phyloP scores from a whole-genome alignment of 2,329 filamentous ascomycete species.

The Neofusicoccum sp. region DNA sequence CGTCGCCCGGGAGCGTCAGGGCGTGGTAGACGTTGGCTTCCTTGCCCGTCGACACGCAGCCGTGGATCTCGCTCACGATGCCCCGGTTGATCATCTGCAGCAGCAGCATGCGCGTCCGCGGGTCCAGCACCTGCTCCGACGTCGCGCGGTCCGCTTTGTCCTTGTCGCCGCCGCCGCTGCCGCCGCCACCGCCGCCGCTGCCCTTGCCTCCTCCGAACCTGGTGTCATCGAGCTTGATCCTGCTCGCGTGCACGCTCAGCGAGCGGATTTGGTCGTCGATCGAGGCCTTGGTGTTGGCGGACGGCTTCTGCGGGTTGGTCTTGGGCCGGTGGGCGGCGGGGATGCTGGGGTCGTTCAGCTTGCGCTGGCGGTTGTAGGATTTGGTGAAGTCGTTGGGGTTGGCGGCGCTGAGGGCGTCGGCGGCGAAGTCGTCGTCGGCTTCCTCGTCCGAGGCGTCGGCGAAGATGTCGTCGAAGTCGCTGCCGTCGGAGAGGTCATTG shows the following conservation, averaged over 20 bases:
- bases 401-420: slow-evolving; percentile 56
- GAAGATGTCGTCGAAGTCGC: slow-evolving; percentile 62
- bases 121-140: slow-evolving; percentile 90
- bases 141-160: slow-evolving; percentile 94
- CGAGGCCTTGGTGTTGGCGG: slow-evolving; percentile 73
- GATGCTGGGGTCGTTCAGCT: slow-evolving; percentile 56
- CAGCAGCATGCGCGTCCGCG: slow-evolving; percentile 90
- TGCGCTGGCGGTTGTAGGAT: slow-evolving; percentile 81
- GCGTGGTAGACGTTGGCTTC: slow-evolving; percentile 98
- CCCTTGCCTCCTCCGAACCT: slow-evolving; percentile 43
- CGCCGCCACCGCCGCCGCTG: slow-evolving; percentile 45
- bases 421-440: slow-evolving; percentile 52
- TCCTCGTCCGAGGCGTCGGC: slow-evolving; percentile 64
- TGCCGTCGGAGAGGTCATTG: slow-evolving; percentile 38
- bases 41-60: slow-evolving; percentile 93
- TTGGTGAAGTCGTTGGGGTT: slow-evolving; percentile 73
- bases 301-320: slow-evolving; percentile 75
- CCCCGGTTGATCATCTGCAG: slow-evolving; percentile 94
- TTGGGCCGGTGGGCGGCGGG: slow-evolving; percentile 60
- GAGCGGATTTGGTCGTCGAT: slow-evolving; percentile 85
- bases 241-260: slow-evolving; percentile 80
- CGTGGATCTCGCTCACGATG: slow-evolving; percentile 86
- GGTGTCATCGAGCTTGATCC: slow-evolving; percentile 67
- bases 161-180: slow-evolving; percentile 54
- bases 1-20: slow-evolving; percentile 58